Conservation (phyloP, 257 asterid species). For the Jacaranda mimosifolia region DNA sequence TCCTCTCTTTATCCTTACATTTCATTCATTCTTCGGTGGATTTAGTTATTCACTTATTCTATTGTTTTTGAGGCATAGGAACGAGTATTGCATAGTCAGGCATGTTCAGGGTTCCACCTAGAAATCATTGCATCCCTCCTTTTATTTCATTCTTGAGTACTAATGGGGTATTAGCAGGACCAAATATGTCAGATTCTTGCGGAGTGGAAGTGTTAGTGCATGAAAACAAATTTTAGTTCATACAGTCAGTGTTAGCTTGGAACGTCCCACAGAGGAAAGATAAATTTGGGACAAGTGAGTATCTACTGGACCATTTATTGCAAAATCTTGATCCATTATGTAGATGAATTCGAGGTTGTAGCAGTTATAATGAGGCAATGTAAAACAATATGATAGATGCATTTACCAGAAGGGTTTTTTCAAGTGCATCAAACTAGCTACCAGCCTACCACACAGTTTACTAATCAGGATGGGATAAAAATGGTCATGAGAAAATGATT, state of each 20-base stretch:
- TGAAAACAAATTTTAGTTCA: not conserved
- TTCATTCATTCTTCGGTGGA: no score
- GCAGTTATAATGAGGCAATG: not conserved
- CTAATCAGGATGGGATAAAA: no score
- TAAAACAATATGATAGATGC: not conserved
- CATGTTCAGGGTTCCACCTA: not conserved
- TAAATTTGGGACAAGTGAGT: not conserved
- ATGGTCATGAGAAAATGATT: no score
- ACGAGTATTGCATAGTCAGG: not conserved
- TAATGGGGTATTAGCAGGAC: not conserved
- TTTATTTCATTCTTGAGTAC: not conserved
- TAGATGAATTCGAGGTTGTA: not conserved
- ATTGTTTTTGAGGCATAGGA: not conserved
- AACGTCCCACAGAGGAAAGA: not conserved
- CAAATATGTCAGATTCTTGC: not conserved
- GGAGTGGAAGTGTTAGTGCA: not conserved
- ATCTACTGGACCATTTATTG: constrained; percentile 1
- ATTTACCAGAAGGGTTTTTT: constrained; percentile 1
- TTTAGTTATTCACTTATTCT: no score
- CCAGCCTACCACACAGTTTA: no score
- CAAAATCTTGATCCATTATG: not conserved
- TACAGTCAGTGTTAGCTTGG: not conserved
- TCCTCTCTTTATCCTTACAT: no score
- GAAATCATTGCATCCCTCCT: not conserved
- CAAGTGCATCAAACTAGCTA: not conserved